phyloP scores from a whole-genome alignment of 2,329 filamentous ascomycete genomes.

The Epichloe baconii region DNA sequence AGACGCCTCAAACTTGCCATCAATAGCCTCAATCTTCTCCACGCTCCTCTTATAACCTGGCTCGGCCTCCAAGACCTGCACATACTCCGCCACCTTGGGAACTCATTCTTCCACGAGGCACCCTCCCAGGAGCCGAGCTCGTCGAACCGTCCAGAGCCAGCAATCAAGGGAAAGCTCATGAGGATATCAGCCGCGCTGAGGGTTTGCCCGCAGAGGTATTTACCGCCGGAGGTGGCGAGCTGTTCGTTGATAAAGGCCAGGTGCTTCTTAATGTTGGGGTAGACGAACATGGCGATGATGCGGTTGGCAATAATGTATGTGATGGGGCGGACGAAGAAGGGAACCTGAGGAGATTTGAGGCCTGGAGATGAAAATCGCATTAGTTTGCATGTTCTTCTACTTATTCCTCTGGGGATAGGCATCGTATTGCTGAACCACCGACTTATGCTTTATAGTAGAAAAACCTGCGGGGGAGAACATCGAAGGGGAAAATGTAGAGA shows the following conservation, averaged over 20 bases:
- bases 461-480: not conserved
- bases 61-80: slow-evolving; percentile 29
- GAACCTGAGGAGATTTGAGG: slow-evolving; percentile 32
- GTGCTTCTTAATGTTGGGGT: slow-evolving; percentile 35
- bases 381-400: not conserved
- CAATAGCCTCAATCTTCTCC: slow-evolving; percentile 36
- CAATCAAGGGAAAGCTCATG: slow-evolving; percentile 39
- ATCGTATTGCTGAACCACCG: too few species aligned
- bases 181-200: slow-evolving; percentile 41
- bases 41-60: slow-evolving; percentile 35
- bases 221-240: slow-evolving; percentile 30
- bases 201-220: slow-evolving; percentile 35
- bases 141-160: slow-evolving; percentile 25
- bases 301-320: slow-evolving; percentile 30
- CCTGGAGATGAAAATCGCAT: slow-evolving; percentile 12
- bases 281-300: slow-evolving; percentile 27
- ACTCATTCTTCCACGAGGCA: slow-evolving; percentile 24
- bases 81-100: slow-evolving; percentile 33
- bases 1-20: slow-evolving; percentile 22
- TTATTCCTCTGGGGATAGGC: not conserved
- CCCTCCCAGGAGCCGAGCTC: slow-evolving; percentile 28
- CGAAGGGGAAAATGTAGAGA: not conserved
- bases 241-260: slow-evolving; percentile 37
- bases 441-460: not conserved
- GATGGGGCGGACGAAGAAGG: slow-evolving; percentile 41